Conservation (phyloP, 495 filamentous ascomycete species). For the Neurospora sp. region DNA sequence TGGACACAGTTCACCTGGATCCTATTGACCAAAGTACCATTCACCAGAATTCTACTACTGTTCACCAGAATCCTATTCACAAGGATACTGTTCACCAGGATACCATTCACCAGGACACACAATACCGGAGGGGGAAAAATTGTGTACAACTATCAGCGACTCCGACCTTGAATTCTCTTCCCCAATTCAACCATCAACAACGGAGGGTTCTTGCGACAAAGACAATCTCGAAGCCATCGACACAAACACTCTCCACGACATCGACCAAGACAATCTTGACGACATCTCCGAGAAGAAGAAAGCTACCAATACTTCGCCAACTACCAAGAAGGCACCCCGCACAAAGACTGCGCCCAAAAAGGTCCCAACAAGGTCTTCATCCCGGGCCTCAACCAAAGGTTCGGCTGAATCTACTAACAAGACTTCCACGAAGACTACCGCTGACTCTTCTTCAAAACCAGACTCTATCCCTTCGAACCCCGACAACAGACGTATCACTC, state of each 20-base stretch:
- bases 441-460: no score
- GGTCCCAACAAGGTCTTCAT: neutral
- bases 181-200: neutral
- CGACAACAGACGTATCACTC: no score
- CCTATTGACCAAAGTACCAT: neutral
- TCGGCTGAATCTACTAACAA: no score
- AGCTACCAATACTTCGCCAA: neutral
- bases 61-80: no score
- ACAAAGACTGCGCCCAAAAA: neutral
- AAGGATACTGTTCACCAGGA: no score
- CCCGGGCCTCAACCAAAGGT: neutral
- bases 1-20: neutral
- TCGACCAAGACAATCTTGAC: neutral
- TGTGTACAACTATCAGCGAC: neutral
- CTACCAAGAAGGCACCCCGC: neutral
- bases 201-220: no score
- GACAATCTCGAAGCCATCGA: no score
- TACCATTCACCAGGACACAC: no score
- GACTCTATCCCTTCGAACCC: no score
- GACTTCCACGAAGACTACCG: neutral
- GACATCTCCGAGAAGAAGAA: neutral
- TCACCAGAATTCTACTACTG: neutral
- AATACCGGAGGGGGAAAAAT: neutral
- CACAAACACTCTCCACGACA: no score
- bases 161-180: neutral